phyloP scores from a whole-genome alignment of 371 early-diverging fungal genomes.

The Coemansia sp. region DNA sequence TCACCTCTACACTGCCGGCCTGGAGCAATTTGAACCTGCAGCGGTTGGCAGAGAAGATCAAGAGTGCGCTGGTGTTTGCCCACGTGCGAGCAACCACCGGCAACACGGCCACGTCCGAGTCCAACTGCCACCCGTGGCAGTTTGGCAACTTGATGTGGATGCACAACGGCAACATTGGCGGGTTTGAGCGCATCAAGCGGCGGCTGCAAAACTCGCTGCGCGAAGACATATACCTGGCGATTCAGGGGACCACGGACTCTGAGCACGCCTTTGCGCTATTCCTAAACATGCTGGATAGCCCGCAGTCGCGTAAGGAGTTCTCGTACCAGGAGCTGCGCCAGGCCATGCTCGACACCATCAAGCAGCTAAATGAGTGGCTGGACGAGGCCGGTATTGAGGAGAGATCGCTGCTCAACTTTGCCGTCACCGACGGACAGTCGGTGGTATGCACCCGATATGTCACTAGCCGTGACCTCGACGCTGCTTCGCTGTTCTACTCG shows the following conservation, averaged over 20 bases:
- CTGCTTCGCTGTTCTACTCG: slow-evolving; percentile 79
- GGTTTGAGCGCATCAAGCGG: slow-evolving; percentile 74
- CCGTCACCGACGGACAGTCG: slow-evolving; percentile 80
- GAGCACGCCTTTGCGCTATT: slow-evolving; percentile 88
- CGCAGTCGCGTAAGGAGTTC: slow-evolving; percentile 52
- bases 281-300: slow-evolving; percentile 68
- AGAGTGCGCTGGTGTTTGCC: slow-evolving; percentile 77
- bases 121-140: slow-evolving; percentile 67
- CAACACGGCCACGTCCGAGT: slow-evolving; percentile 73
- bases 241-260: slow-evolving; percentile 84
- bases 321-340: slow-evolving; percentile 60
- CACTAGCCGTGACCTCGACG: slow-evolving; percentile 64
- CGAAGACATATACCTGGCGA: slow-evolving; percentile 67
- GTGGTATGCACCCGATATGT: slow-evolving; percentile 83
- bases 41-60: slow-evolving; percentile 78
- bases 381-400: slow-evolving; percentile 57
- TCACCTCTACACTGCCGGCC: slow-evolving; percentile 83
- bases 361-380: slow-evolving; percentile 67
- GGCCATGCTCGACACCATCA: slow-evolving; percentile 77
- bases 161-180: slow-evolving; percentile 81
- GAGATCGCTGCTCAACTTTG: slow-evolving; percentile 79
- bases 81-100: slow-evolving; percentile 83
- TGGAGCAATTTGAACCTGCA: slow-evolving; percentile 83
- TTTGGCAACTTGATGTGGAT: slow-evolving; percentile 82
- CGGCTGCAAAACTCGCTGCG: slow-evolving; percentile 61